phyloP scores from a whole-genome alignment of 2,329 filamentous ascomycete genomes.

The Hansfordia pulvinata region DNA sequence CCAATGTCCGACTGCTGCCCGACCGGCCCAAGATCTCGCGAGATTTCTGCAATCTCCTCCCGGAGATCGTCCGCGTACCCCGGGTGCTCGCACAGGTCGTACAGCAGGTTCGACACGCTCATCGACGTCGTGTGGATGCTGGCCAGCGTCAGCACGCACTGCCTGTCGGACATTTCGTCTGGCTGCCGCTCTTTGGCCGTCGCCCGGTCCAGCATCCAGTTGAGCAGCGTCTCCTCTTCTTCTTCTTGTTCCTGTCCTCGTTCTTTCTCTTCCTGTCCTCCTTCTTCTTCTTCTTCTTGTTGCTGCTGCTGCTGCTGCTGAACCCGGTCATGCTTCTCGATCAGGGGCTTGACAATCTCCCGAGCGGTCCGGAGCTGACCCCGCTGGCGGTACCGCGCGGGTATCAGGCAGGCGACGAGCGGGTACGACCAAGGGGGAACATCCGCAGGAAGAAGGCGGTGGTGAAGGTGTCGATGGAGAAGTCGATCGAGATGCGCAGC shows the following conservation, averaged over 20 bases:
- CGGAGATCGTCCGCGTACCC: slow-evolving; percentile 5
- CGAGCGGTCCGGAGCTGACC: neutral
- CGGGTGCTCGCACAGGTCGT: slow-evolving; percentile 6
- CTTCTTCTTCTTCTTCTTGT: neutral
- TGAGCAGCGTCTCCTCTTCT: slow-evolving; percentile 2
- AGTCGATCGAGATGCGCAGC: slow-evolving; percentile 6
- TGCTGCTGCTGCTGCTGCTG: neutral
- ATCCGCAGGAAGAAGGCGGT: slow-evolving; percentile 5
- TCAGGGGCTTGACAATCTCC: slow-evolving; percentile 1
- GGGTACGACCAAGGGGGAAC: slow-evolving; percentile 6
- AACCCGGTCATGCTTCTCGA: slow-evolving; percentile 2
- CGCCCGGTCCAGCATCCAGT: slow-evolving; percentile 4
- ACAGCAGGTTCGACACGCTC: slow-evolving; percentile 3
- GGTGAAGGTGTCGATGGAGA: slow-evolving; percentile 5
- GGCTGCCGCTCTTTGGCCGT: slow-evolving; percentile 3
- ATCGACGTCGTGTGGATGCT: slow-evolving; percentile 1
- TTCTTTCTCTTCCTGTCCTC: slow-evolving; percentile 6
- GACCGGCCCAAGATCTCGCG: slow-evolving; percentile 2
- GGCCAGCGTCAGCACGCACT: neutral
- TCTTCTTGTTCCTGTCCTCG: slow-evolving; percentile 2
- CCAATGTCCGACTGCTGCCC: neutral
- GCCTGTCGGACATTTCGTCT: neutral
- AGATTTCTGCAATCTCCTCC: slow-evolving; percentile 4
- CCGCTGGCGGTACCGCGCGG: slow-evolving; percentile 1
- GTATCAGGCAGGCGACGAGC: slow-evolving; percentile 22